Conservation (phyloP, 768 basidiomycete species). For the Kwoniella botswanensis region DNA sequence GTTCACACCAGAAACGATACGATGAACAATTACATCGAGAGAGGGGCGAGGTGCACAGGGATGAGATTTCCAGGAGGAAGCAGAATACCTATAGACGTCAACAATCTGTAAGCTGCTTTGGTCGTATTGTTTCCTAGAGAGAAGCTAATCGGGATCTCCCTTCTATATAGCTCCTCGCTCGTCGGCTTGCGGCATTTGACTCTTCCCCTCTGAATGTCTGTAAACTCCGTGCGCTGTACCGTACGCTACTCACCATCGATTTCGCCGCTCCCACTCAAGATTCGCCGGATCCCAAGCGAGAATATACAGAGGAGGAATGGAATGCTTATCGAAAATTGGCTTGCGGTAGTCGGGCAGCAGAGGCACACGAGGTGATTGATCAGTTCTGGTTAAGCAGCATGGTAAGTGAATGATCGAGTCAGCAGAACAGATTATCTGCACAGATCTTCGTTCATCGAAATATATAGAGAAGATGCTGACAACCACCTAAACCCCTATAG, state of each 20-base stretch:
- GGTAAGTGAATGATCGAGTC: conserved; percentile 27
- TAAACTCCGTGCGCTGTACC: conserved; percentile 47
- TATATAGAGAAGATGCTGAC: too few species aligned
- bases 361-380: conserved; percentile 51
- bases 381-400: conserved; percentile 43
- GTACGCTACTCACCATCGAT: conserved; percentile 52
- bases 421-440: neutral
- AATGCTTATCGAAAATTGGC: conserved; percentile 42
- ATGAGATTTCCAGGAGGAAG: conserved; percentile 44
- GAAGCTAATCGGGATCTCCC: neutral
- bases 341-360: conserved; percentile 22
- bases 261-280: conserved; percentile 48
- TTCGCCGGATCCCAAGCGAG: conserved; percentile 40
- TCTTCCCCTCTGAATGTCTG: conserved; percentile 46
- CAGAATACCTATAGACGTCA: conserved; percentile 53
- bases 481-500: conserved; percentile 11
- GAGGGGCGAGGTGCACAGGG: conserved; percentile 45
- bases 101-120: conserved; percentile 44
- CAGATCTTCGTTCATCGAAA: too few species aligned
- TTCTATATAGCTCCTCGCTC: conserved; percentile 40
- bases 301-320: conserved; percentile 52
- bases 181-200: conserved; percentile 48
- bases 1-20: conserved; percentile 41
- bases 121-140: neutral
- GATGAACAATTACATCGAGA: conserved; percentile 46